Evolutionary conservation across 352 stramenopile genomes (phyloP).

Genomic region (Phytophthora fragariae): DNA sequence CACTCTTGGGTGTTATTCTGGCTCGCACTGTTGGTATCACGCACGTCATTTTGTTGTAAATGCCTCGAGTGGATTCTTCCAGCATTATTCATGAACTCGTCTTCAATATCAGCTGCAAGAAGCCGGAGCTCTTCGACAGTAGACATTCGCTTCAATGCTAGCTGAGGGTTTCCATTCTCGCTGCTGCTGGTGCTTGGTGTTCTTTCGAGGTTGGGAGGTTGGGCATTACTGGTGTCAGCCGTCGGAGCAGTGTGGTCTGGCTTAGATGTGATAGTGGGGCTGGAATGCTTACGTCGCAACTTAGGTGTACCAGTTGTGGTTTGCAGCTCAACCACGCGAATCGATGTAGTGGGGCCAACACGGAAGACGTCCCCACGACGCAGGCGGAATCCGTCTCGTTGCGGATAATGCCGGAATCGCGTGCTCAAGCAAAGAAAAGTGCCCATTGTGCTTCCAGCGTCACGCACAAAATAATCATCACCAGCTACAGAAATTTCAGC

Average conservation of each 20-base stretch:
- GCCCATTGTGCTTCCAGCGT: constrained; percentile 53
- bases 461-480: constrained; percentile 71
- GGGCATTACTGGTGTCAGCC: not conserved
- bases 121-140: constrained; percentile 34
- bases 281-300: constrained; percentile 8
- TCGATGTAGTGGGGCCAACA: constrained; percentile 49
- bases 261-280: constrained; percentile 7
- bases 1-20: not conserved
- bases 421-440: constrained; percentile 82
- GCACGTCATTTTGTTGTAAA: not conserved
- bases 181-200: constrained; percentile 8
- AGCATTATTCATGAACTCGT: constrained; percentile 25
- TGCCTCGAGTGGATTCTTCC: constrained; percentile 6
- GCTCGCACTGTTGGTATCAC: not conserved
- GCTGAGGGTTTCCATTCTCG: not conserved
- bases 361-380: constrained; percentile 58
- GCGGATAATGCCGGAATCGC: constrained; percentile 67
- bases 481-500: constrained; percentile 63
- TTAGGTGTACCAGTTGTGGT: constrained; percentile 4
- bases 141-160: constrained; percentile 23
- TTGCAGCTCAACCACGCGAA: constrained; percentile 45
- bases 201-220: constrained; percentile 14
- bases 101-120: constrained; percentile 35
- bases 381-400: constrained; percentile 75
- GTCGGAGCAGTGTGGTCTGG: constrained; percentile 6